Base-by-base conservation (phyloP, 2,329 filamentous ascomycete species). In the Fusarium nygamai region DNA sequence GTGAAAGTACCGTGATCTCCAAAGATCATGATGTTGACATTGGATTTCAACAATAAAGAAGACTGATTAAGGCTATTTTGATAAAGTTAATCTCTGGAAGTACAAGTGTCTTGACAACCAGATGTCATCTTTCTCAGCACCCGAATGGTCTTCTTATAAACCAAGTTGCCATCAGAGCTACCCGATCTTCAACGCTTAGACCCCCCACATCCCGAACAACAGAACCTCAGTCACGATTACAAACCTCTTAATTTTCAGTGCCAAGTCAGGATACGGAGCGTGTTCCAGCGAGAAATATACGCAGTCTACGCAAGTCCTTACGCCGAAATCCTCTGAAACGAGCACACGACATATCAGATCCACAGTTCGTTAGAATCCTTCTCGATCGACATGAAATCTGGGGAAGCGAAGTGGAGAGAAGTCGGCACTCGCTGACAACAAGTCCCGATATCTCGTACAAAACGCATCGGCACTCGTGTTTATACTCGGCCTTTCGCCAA, bases 1-100 rank as follows among this genome's bases (percentile, higher is more conserved):
- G 6, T 0, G 27, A 12, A 5, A 3, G 27, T 6, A 20, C 13
- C 3, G 29, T 1, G 5, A 14, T 24, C 47, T 19, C 22, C 2
- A 14, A 33, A 19, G 29, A 33, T 33, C 11, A 24, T 10, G 8
- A 19, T 20, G 6, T 10, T 6, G 11, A 10, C 2, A n/a, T n/a
- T n/a, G n/a, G n/a, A 24, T 33, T 33, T 50, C 3, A n/a, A 13
- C 1, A 33, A 31, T 9, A 31, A 50, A 34, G 33, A 16, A 34
- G 33, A 34, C 13, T 34, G 33, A 34, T 34, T 16, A 34, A 34
- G 13, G 33, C 13, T 34, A 34, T 16, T 34, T 34, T 34, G 1
- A 11, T 22, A 16, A 47, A 11, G 6, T 22, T 3, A 3, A 22
- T 29, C 4, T 5, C 13, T 8, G 9, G 13, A 12, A 10, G 19